phyloP scores from a whole-genome alignment of 352 stramenopile species.

The Globisporangium radiosum region DNA sequence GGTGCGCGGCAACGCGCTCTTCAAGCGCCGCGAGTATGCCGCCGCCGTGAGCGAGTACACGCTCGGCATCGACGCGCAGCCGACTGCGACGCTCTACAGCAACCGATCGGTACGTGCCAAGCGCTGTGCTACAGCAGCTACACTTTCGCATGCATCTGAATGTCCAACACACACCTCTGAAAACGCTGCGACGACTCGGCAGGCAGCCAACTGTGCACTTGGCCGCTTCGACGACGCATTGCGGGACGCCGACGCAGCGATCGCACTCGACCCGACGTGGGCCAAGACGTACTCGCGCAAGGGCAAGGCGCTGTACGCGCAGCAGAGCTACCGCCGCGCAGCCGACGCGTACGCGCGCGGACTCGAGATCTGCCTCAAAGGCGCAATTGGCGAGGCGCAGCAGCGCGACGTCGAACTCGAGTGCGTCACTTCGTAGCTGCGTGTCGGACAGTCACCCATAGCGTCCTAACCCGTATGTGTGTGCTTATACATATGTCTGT shows the following conservation, averaged over 20 bases:
- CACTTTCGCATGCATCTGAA: too few relatives aligned
- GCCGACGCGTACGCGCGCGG: conserved; percentile 72
- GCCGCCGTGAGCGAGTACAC: conserved; percentile 57
- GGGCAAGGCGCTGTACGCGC: conserved; percentile 70
- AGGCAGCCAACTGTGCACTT: conserved; percentile 62
- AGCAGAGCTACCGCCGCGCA: conserved; percentile 54
- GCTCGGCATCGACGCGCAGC: conserved; percentile 35
- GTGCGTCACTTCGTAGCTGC: conserved; percentile 19
- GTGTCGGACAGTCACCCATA: too few relatives aligned
- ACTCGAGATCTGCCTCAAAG: conserved; percentile 65
- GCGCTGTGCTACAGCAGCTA: not conserved
- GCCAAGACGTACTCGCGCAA: conserved; percentile 74
- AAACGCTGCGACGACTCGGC: too few relatives aligned
- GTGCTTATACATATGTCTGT: not conserved
- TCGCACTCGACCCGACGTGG: conserved; percentile 58
- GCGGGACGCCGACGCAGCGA: conserved; percentile 51
- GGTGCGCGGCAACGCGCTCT: conserved; percentile 57
- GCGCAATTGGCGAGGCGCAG: conserved; percentile 51
- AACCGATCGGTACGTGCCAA: conserved; percentile 47
- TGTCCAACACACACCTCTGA: not conserved
- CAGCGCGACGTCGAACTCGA: conserved; percentile 70
- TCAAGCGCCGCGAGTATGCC: conserved; percentile 50
- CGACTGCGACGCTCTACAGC: conserved; percentile 68
- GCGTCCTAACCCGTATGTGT: not conserved
- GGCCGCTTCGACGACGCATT: conserved; percentile 42